Base-by-base conservation (phyloP, 371 early-diverging fungal species). In the Haplosporangium sp. region DNA sequence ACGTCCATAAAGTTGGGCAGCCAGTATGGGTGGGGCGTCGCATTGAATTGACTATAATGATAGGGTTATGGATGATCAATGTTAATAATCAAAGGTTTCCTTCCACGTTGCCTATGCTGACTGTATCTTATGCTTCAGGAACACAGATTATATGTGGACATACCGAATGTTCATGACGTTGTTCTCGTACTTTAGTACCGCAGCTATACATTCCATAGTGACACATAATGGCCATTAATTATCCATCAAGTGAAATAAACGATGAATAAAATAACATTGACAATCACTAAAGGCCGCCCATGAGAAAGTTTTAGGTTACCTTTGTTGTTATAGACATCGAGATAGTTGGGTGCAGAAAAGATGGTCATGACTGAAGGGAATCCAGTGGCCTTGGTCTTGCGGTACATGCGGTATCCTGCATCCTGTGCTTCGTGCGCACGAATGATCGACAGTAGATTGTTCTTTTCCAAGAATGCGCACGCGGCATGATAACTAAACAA, bases 351-450 rank as follows among this genome's bases (percentile, higher is more conserved):
- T 46, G 98, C 98, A 11, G 95, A 95, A 73, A 99, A 98, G 54
- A 99, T 94, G 51, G 99, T 99, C 86, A 98, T 96, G 6, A 99
- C 95, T 0, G 96, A 90, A 10, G 96, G 98, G 82, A 98, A 99
- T 10, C 95, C 95, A 0, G 96, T 97, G 6, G 95, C 89, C 70
- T 91, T 90, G 69, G 94, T 96, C 80, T 95, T 96, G 63, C 94
- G 88, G 79, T 98, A 97, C 97, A 97, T 97, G 48, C 96, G 91
- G 81, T 95, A 96, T 50, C 99, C 99, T 38, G 95, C 93, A 84
- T 97, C 97, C 84, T 99, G 98, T 16, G 99, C 99, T 81, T 99
- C 99, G 82, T 99, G 99, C 11, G 97, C 99, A 66, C 99, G 91
- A 66, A 99, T 96, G 62, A 99, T 91, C 6, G 95, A 95, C 52